Percentiles rank a stretch among this genome's conserved stretches.
phyloP scores from a whole-genome alignment of 768 basidiomycete species.

The Mycena capillaripes region DNA sequence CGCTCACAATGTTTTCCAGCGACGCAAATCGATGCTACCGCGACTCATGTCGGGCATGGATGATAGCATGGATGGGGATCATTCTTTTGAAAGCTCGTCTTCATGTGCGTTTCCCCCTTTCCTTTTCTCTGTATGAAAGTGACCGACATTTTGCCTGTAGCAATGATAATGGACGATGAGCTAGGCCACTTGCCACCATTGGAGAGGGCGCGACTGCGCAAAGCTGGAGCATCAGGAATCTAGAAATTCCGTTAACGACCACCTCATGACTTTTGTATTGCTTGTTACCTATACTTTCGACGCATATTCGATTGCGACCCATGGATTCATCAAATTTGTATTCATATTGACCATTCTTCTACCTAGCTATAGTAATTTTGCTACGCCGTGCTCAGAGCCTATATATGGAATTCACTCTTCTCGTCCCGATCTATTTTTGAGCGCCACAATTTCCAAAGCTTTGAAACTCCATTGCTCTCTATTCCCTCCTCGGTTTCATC shows the following conservation, averaged over 20 bases:
- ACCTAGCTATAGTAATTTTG: not conserved
- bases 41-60: slow-evolving; percentile 61
- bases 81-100: slow-evolving; percentile 60
- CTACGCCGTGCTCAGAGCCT: not conserved
- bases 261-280: slow-evolving; percentile 25
- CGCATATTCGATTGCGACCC: not conserved
- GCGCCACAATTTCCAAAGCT: too few relatives aligned
- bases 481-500: too few relatives aligned
- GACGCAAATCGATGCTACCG: slow-evolving; percentile 82
- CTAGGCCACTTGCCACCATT: slow-evolving; percentile 65
- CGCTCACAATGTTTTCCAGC: slow-evolving; percentile 54
- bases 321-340: slow-evolving; percentile 12
- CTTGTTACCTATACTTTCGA: slow-evolving; percentile 22
- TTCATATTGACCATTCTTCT: not conserved
- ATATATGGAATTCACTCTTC: not conserved
- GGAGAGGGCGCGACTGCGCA: slow-evolving; percentile 74
- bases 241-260: slow-evolving; percentile 16
- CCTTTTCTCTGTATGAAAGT: not conserved
- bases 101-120: slow-evolving; percentile 52
- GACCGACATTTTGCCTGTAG: slow-evolving; percentile 45
- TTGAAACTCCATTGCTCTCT: too few relatives aligned
- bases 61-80: slow-evolving; percentile 51
- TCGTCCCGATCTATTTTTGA: not conserved
- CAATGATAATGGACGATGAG: slow-evolving; percentile 63
- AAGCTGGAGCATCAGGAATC: slow-evolving; percentile 33